Conservation (phyloP, 1,139 yeast genomes). For the Magnusiomyces ingens region DNA sequence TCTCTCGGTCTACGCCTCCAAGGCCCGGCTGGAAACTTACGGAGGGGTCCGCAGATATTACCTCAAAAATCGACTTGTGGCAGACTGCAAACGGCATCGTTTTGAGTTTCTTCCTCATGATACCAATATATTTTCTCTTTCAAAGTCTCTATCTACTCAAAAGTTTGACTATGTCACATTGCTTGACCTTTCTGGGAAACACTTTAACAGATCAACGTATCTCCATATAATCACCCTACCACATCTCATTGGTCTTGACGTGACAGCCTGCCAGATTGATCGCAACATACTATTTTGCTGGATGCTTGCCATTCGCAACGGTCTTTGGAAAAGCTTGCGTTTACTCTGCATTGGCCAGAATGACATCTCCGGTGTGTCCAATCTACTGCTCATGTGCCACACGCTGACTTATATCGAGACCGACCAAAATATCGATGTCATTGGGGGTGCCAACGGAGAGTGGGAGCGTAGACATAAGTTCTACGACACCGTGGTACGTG, state of each 20-base stretch:
- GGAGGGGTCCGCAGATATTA: conserved; percentile 4
- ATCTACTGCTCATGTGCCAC: background rate
- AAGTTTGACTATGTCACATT: conserved; percentile 3
- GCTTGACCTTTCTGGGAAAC: background rate
- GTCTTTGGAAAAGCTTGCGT: conserved; percentile 1
- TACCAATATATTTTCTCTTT: background rate
- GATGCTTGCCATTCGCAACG: conserved; percentile 7
- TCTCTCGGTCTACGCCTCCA: background rate
- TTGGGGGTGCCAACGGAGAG: background rate
- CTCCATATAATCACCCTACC: conserved; percentile 1
- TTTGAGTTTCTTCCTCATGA: conserved; percentile 2
- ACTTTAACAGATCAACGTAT: background rate
- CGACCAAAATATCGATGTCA: conserved; percentile 1
- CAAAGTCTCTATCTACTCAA: conserved; percentile 3
- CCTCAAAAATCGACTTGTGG: background rate
- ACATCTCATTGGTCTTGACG: conserved; percentile 1
- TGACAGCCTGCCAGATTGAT: conserved; percentile 1
- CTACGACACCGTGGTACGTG: background rate
- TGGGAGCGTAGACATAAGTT: conserved; percentile 1
- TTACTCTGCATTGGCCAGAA: conserved; percentile 1
- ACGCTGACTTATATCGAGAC: background rate
- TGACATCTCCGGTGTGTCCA: background rate
- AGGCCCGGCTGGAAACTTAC: background rate
- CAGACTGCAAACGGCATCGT: background rate
- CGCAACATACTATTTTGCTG: conserved; percentile 4